Base-by-base conservation (phyloP, 2,329 filamentous ascomycete species). In the Pseudogymnoascus sp. region DNA sequence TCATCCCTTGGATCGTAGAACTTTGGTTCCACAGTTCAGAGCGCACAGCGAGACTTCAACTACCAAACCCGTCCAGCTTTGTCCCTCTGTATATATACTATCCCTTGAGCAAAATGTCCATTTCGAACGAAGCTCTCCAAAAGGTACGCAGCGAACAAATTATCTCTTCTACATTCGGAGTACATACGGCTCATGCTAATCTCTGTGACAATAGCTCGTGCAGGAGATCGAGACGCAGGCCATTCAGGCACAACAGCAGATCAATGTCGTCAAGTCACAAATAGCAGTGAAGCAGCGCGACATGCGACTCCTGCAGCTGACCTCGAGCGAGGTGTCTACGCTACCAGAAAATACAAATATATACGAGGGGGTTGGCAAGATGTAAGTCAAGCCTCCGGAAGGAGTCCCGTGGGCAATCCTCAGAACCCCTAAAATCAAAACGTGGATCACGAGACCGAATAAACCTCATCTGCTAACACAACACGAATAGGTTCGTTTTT, bases 321-420 rank as follows among this genome's bases (percentile, higher is more conserved):
- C 93, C 1, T 84, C 88, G 37, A 90, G 84, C 67, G 95, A 99
- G 77, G 81, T 97, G 60, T 84, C 85, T n/a, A 82, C 85, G 5
- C 77, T 99, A 65, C 88, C 92, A 3, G 75, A 83, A 16, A 84
- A 88, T 59, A 95, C 91, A 0, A 88, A 88, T 34, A 85, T 96
- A 28, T 99, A 97, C 72, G 93, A 97, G 77, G 93, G 93, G 5
- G 89, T 97, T 9, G 95, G 95, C 61, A 99, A 97, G 79, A 97
- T 99, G 95, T 97, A 77, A 71, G 87, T 77, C 25, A 28, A 18
- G 14, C 18, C 40, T 31, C 42, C 37, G 16, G 9, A 31, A 25
- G n/a, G 59, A 36, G 21, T 60, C 38, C 59, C 21, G 59, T 40
- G 36, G 36, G 59, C 21, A 61, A 60, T 42, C 34, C 16, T 18